Evolutionary conservation across 495 filamentous ascomycete species (phyloP).

Genomic region (Tuber melanosporum): DNA sequence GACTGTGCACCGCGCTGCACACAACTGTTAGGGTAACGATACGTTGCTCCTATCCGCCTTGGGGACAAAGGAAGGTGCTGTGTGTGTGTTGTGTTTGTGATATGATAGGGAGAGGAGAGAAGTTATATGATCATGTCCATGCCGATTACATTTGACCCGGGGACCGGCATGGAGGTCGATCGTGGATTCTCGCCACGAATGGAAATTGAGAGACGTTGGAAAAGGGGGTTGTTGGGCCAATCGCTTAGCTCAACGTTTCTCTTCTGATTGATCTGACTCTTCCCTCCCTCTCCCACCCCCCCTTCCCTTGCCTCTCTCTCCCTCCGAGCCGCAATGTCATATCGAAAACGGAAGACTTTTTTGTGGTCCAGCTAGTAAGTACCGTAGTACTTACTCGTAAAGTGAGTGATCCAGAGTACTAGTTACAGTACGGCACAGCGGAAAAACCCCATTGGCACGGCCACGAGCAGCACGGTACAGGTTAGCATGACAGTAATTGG

Average conservation of each 20-base stretch:
- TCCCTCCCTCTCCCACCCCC: too few species aligned
- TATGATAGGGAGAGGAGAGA: neutral
- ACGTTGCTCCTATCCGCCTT: neutral
- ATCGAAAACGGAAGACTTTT: neutral
- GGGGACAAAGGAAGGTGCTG: neutral
- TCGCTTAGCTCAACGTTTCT: neutral
- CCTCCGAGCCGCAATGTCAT: neutral
- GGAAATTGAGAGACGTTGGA: neutral
- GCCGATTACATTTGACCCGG: slow-evolving; percentile 1
- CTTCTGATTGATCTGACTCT: neutral
- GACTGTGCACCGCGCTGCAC: neutral
- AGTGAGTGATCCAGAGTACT: neutral
- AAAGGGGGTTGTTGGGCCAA: neutral
- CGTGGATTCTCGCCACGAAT: neutral
- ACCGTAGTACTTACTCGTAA: neutral
- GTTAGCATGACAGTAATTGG: neutral
- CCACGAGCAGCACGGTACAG: neutral
- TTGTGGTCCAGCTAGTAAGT: neutral
- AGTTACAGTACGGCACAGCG: neutral
- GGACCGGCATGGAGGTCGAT: slow-evolving; percentile 3
- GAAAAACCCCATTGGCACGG: neutral
- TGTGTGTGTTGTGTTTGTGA: neutral
- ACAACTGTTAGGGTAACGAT: neutral
- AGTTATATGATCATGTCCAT: neutral
- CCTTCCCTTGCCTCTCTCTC: neutral